These are phyloP conservation scores for Isoetes taiwanensis DNA, from an alignment of 75 land plant species.

Conservation along the genomic window DNA sequence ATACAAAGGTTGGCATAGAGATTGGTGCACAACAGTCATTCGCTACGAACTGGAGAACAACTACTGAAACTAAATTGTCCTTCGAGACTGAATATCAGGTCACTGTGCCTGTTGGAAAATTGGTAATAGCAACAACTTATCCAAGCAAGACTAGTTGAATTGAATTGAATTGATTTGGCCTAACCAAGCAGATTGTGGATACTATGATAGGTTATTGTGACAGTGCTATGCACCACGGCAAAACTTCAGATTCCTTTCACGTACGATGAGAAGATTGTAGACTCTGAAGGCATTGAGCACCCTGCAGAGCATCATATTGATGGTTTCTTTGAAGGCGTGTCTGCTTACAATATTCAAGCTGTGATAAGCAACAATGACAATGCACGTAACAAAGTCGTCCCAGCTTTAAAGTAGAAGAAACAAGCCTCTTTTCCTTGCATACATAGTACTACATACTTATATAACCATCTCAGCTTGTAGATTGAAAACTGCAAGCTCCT, in stretches of 20 bases:
- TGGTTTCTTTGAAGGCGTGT: neutral
- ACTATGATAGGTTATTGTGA: neutral
- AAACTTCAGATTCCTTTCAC: neutral
- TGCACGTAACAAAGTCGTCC: too few species aligned
- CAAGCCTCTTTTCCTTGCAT: too few species aligned
- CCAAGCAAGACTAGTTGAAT: too few species aligned
- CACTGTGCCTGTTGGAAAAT: neutral
- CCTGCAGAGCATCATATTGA: neutral
- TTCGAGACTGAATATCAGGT: neutral
- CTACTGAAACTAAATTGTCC: neutral
- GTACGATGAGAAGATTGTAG: neutral
- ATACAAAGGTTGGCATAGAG: neutral
- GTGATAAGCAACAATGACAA: neutral
- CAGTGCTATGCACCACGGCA: neutral
- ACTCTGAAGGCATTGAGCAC: neutral
- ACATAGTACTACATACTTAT: too few species aligned
- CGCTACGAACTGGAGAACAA: neutral
- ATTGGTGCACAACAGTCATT: neutral
- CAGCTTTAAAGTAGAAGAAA: too few species aligned
- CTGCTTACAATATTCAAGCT: neutral
- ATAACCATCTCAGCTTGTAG: too few species aligned
- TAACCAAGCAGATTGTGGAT: neutral
- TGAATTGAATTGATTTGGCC: neutral
- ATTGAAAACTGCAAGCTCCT: too few species aligned
- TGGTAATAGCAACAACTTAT: too few species aligned